These are phyloP conservation scores for Flammula alnicola DNA, from an alignment of 1,284 basidiomycete species.

Conservation along the genomic window DNA sequence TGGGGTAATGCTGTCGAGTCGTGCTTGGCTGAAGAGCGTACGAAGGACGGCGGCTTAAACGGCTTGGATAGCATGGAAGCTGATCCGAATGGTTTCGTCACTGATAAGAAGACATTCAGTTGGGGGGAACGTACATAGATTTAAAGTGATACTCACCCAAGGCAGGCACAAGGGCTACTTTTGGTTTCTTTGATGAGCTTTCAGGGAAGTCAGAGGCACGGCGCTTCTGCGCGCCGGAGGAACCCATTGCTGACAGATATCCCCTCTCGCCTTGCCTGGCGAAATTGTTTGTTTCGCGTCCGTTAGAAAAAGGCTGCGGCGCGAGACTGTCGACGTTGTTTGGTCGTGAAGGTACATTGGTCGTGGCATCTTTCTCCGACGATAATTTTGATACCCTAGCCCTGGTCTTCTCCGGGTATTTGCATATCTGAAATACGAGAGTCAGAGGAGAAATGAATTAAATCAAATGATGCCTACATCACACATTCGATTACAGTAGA, in stretches of 20 bases:
- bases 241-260: neutral
- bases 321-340: neutral
- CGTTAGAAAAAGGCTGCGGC: neutral
- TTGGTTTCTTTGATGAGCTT: constrained; percentile 41
- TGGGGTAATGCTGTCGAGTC: neutral
- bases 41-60: constrained; percentile 52
- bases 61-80: constrained; percentile 49
- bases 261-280: neutral
- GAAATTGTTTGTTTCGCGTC: neutral
- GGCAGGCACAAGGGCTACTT: constrained; percentile 35
- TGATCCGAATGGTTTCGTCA: constrained; percentile 47
- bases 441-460: neutral
- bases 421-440: constrained; percentile 75
- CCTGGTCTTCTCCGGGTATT: constrained; percentile 68
- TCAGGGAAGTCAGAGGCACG: constrained; percentile 16
- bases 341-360: constrained; percentile 17
- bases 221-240: constrained; percentile 31
- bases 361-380: constrained; percentile 42
- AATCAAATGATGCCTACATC: constrained; percentile 59
- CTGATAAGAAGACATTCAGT: no score
- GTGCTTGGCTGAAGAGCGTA: constrained; percentile 8
- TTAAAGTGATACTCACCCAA: constrained; percentile 35
- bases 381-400: constrained; percentile 54
- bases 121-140: no score
- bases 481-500: constrained; percentile 81